These are phyloP conservation scores for Tylopilus rubrobrunneus DNA, from an alignment of 768 basidiomycete genomes.

Conservation along the genomic window DNA sequence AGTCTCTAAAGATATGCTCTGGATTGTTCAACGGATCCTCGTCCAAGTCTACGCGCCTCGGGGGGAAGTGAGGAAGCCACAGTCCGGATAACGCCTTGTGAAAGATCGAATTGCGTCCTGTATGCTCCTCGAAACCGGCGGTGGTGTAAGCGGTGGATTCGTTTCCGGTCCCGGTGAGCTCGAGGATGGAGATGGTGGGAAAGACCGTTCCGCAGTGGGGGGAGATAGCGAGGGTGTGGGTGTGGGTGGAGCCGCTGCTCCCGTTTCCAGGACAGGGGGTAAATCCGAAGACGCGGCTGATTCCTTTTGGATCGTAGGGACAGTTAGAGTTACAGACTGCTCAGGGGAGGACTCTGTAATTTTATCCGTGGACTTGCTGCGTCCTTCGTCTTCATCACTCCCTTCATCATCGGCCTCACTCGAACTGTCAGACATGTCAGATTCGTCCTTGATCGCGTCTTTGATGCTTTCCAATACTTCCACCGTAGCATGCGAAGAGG, in stretches of 20 bases:
- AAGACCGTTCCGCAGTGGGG: constrained; percentile 19
- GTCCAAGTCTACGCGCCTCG: constrained; percentile 54
- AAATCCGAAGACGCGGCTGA: constrained; percentile 1
- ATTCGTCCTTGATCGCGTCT: constrained; percentile 87
- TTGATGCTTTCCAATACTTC: constrained; percentile 86
- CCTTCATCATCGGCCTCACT: constrained; percentile 66
- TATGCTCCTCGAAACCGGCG: constrained; percentile 47
- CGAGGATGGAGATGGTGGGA: constrained; percentile 58
- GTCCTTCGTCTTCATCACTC: constrained; percentile 51
- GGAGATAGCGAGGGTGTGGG: constrained; percentile 27
- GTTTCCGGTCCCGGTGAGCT: constrained; percentile 34
- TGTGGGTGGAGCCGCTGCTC: constrained; percentile 7
- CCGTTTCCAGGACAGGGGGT: constrained; percentile 30
- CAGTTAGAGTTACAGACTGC: constrained; percentile 27
- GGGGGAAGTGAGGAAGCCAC: constrained; percentile 63
- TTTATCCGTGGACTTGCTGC: constrained; percentile 29
- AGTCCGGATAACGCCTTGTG: constrained; percentile 62
- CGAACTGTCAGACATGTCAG: constrained; percentile 66
- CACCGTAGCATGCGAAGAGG: constrained; percentile 82
- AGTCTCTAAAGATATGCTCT: constrained; percentile 93
- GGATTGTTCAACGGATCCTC: constrained; percentile 73
- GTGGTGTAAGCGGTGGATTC: constrained; percentile 42
- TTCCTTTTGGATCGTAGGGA: constrained; percentile 10
- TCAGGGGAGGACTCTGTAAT: constrained; percentile 30
- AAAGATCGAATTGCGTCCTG: constrained; percentile 63